A percentile compares a stretch with the other conserved stretches of the same genome.
Conservation (phyloP, 495 filamentous ascomycete species). For the Penicillium malachiteum region DNA sequence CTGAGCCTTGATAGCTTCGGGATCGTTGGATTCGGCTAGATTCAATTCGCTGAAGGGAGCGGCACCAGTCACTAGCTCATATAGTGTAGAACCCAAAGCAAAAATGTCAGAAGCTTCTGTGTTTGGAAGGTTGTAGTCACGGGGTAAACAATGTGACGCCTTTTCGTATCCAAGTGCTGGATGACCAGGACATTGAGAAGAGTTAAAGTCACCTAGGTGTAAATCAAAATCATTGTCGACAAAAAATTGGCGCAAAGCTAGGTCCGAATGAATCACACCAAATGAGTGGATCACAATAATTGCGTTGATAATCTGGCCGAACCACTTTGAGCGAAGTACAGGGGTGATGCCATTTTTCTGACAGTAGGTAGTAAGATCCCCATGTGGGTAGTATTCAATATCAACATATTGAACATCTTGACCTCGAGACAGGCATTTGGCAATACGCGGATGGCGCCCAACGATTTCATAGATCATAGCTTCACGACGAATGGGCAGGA, state of each 20-base stretch:
- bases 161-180: slow-evolving; percentile 7
- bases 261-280: background rate
- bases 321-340: slow-evolving; percentile 3
- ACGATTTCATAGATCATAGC: background rate
- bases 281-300: slow-evolving; percentile 3
- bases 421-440: slow-evolving; percentile 5
- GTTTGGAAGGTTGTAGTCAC: slow-evolving; percentile 6
- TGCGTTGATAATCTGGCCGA: slow-evolving; percentile 2
- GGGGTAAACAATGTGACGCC: slow-evolving; percentile 5
- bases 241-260: background rate
- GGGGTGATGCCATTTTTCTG: background rate
- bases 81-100: slow-evolving; percentile 9
- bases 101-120: slow-evolving; percentile 8
- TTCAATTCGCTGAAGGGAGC: too few species aligned
- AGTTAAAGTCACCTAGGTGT: slow-evolving; percentile 1
- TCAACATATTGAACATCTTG: background rate
- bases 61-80: slow-evolving; percentile 7
- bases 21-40: too few species aligned
- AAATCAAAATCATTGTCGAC: slow-evolving; percentile 1
- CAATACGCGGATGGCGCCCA: slow-evolving; percentile 19
- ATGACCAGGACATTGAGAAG: slow-evolving; percentile 2
- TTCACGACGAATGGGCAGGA: background rate
- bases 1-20: too few species aligned
- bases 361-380: background rate
- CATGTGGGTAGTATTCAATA: slow-evolving; percentile 7